phyloP scores from a whole-genome alignment of 2,329 filamentous ascomycete species.

The Salinomyces thailandicus region DNA sequence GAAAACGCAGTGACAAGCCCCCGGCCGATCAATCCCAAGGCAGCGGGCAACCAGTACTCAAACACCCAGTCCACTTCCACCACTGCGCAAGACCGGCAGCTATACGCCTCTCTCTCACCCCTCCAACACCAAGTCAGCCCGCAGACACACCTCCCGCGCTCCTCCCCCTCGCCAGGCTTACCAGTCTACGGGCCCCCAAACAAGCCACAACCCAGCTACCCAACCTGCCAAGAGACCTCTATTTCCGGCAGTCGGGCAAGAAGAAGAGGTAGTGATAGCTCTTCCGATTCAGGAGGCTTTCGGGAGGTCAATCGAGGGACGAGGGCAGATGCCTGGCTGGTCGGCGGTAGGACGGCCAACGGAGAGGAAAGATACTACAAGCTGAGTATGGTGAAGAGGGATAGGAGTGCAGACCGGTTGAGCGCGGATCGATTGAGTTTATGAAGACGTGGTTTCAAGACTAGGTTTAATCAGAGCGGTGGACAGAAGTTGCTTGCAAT shows the following conservation, averaged over 20 bases:
- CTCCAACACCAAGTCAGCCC: conserved; percentile 29
- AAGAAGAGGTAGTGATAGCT: conserved; percentile 62
- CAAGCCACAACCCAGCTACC: conserved; percentile 24
- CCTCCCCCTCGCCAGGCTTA: conserved; percentile 24
- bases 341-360: conserved; percentile 61
- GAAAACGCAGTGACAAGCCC: conserved; percentile 25
- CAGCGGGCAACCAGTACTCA: conserved; percentile 24
- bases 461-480: too few relatives aligned
- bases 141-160: conserved; percentile 27
- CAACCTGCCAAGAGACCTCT: conserved; percentile 21
- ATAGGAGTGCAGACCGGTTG: conserved; percentile 62
- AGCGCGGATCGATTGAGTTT: conserved; percentile 67
- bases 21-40: conserved; percentile 40
- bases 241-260: conserved; percentile 12
- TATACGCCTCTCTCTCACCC: conserved; percentile 27
- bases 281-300: conserved; percentile 64
- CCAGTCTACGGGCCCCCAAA: conserved; percentile 27
- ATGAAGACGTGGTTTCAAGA: too few relatives aligned
- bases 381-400: conserved; percentile 61
- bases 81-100: conserved; percentile 29
- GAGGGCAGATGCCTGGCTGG: conserved; percentile 74
- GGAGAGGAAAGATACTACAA: conserved; percentile 79
- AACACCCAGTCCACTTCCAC: conserved; percentile 10
- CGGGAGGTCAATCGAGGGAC: conserved; percentile 61
- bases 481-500: too few relatives aligned